Evolutionary conservation across 2,329 filamentous ascomycete species (phyloP), one percentile per base, ranked within the genome.

Genomic region (Xylariaceae sp.): DNA sequence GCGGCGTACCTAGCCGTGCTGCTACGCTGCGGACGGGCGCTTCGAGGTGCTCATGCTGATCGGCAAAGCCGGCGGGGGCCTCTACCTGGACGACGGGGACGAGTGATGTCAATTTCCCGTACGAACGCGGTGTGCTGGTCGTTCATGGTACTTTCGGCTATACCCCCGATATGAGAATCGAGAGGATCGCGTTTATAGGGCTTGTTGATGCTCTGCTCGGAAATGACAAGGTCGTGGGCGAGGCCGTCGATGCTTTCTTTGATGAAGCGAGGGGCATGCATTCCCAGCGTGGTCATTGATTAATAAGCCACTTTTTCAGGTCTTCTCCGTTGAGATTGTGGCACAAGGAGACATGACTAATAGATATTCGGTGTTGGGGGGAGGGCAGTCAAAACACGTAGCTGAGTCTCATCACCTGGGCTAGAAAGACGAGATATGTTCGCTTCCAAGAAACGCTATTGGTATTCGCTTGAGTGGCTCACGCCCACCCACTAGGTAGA

Each of bases 41-140:
- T 93, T 93, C 74, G 81, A 87, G 68, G 75, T 96, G 48, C 67
- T 93, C 37, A 80, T 96, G 44, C 87, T 90, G 0, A 80, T 89
- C 0, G 84, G 87, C 2, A 82, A 75, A 6, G 91, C 91, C 0
- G 71, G 68, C 1, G 91, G 91, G 0, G 77, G 79, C 49, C 76
- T 95, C 54, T 95, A 93, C 70, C 74, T 95, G 4, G 91, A 95
- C 63, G 90, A 96, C 58, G 91, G 70, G 65, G 1, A 83, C 79
- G n/a, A 84, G 80, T 6, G 75, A 83, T 52, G 78, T 92, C 50
- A 71, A 75, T 14, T 89, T 93, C 63, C 64, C 69, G 7, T 93
- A 85, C 67, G 73, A 78, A 44, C 69, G 78, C 2, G 81, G 82
- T 32, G 73, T 74, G 53, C 77, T 89, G 20, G 73, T 63, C 0